These are phyloP conservation scores for Cylindrodendrum hubeiense DNA, from an alignment of 2,329 filamentous ascomycete genomes.

Conservation along the genomic window DNA sequence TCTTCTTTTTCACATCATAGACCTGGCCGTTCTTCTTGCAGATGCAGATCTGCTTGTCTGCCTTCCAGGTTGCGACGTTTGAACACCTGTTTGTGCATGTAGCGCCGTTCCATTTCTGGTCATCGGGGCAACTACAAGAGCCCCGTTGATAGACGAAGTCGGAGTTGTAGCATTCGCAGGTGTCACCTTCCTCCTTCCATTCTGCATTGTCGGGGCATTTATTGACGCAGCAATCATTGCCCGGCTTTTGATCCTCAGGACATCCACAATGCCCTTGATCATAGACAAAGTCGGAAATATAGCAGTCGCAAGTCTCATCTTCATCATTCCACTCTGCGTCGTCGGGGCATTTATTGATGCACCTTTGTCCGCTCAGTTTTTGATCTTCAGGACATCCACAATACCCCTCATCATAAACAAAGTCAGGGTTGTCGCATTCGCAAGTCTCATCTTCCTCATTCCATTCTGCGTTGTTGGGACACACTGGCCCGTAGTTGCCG, in stretches of 20 bases:
- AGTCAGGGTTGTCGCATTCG: neutral
- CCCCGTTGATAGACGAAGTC: neutral
- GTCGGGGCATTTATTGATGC: neutral
- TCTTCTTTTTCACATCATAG: neutral
- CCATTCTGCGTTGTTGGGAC: neutral
- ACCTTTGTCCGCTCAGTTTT: neutral
- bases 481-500: neutral
- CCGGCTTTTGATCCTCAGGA: neutral
- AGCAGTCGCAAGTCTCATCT: neutral
- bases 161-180: neutral
- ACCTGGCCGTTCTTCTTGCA: neutral
- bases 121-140: neutral
- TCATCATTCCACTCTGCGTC: neutral
- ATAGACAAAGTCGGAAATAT: neutral
- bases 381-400: neutral
- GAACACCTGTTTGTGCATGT: neutral
- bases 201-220: neutral
- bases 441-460: neutral
- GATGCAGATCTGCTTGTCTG: neutral
- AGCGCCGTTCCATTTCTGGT: neutral
- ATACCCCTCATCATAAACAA: neutral
- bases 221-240: neutral
- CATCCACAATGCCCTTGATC: neutral
- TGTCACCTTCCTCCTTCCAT: neutral
- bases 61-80: neutral